Conservation (phyloP, 176 grass and related monocot species). For the Hordeum marinum region DNA sequence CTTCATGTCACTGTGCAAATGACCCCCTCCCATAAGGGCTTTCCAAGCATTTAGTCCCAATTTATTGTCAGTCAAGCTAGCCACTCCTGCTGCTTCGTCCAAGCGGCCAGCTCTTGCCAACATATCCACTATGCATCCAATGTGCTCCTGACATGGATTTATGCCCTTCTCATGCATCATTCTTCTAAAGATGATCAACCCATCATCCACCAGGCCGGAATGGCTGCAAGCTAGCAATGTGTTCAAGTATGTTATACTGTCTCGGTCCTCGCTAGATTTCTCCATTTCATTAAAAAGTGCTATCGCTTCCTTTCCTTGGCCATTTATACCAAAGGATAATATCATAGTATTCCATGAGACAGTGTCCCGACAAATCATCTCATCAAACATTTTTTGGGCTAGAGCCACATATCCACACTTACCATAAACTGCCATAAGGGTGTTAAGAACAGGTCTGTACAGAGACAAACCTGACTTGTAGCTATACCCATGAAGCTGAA, state of each 20-base stretch:
- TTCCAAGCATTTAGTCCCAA: conserved; percentile 53
- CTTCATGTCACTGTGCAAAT: conserved; percentile 42
- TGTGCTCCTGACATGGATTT: conserved; percentile 43
- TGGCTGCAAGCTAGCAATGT: conserved; percentile 66
- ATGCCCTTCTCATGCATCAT: conserved; percentile 51
- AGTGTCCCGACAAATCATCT: conserved; percentile 40
- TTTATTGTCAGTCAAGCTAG: conserved; percentile 35
- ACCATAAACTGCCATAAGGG: conserved; percentile 69
- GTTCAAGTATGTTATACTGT: conserved; percentile 69
- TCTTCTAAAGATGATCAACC: conserved; percentile 47
- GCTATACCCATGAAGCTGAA: conserved; percentile 65
- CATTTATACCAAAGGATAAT: conserved; percentile 65
- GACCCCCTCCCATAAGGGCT: conserved; percentile 56
- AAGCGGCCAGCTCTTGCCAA: conserved; percentile 68
- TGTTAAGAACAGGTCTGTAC: conserved; percentile 48
- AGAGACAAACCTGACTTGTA: conserved; percentile 53
- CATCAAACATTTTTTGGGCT: conserved; percentile 54
- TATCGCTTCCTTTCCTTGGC: conserved; percentile 54
- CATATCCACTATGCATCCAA: conserved; percentile 69
- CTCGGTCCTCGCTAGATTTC: conserved; percentile 33
- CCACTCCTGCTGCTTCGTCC: conserved; percentile 46
- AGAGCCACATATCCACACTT: conserved; percentile 59
- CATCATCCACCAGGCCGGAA: conserved; percentile 55
- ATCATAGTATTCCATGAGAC: conserved; percentile 81
- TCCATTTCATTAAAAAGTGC: conserved; percentile 54